phyloP scores from a whole-genome alignment of 2,329 filamentous ascomycete species.

The Cordyceps cateniannulata region DNA sequence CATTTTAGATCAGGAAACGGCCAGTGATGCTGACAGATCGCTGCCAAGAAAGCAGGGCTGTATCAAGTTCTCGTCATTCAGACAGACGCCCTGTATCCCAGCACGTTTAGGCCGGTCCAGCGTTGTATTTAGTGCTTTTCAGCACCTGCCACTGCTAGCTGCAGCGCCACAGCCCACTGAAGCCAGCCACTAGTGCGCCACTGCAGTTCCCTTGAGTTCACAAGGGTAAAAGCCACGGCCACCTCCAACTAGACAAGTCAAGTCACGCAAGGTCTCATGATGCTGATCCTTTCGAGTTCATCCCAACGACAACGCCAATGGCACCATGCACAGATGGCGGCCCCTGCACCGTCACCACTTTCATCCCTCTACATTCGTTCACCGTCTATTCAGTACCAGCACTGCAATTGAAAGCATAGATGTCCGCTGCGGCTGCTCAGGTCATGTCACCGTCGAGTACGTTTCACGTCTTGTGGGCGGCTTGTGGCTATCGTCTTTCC shows the following conservation, averaged over 20 bases:
- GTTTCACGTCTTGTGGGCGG: slow-evolving; percentile 17
- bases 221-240: background rate
- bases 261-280: background rate
- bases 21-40: background rate
- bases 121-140: background rate
- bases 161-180: background rate
- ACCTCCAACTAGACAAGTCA: background rate
- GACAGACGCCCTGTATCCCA: background rate
- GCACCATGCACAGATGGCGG: slow-evolving; percentile 9
- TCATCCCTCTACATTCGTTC: slow-evolving; percentile 15
- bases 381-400: slow-evolving; percentile 21
- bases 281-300: background rate
- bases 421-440: slow-evolving; percentile 43
- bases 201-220: background rate
- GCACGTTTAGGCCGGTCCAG: background rate
- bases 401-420: slow-evolving; percentile 31
- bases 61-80: background rate
- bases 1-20: background rate
- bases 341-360: slow-evolving; percentile 10
- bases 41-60: background rate
- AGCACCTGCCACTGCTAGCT: background rate
- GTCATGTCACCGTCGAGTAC: slow-evolving; percentile 45
- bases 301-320: background rate
- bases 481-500: background rate
- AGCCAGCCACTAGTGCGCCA: background rate